Percentiles rank a stretch among this genome's conserved stretches.
These are phyloP conservation scores for Gloeopeniophorella convolvens DNA, from an alignment of 768 basidiomycete genomes.

Conservation along the genomic window DNA sequence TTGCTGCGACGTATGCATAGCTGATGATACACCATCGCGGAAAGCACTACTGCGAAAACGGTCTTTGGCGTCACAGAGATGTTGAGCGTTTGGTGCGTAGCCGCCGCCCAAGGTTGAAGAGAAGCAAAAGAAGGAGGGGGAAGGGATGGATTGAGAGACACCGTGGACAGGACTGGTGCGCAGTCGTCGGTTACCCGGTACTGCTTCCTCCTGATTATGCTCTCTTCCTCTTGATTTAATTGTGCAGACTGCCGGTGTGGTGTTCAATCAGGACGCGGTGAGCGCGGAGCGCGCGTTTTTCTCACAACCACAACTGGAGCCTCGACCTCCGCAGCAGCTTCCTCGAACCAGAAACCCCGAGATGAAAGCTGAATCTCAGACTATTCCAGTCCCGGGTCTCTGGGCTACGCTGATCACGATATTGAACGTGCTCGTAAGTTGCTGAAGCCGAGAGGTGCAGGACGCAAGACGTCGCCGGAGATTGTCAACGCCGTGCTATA, in stretches of 20 bases:
- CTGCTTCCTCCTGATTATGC: background rate
- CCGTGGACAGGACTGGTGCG: slow-evolving; percentile 72
- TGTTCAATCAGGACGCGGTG: slow-evolving; percentile 73
- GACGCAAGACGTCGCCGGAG: slow-evolving; percentile 65
- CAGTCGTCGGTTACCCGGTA: too few species aligned
- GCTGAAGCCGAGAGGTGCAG: slow-evolving; percentile 54
- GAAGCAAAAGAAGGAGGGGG: slow-evolving; percentile 75
- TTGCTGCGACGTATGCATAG: slow-evolving; percentile 95
- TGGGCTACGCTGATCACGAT: slow-evolving; percentile 78
- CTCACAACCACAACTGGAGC: slow-evolving; percentile 20
- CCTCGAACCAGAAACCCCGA: slow-evolving; percentile 28
- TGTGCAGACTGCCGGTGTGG: slow-evolving; percentile 66
- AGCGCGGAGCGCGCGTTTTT: slow-evolving; percentile 48
- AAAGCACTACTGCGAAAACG: slow-evolving; percentile 90
- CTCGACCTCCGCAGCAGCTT: slow-evolving; percentile 22
- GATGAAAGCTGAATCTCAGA: slow-evolving; percentile 66
- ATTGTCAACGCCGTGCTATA: slow-evolving; percentile 77
- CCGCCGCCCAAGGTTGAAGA: slow-evolving; percentile 90
- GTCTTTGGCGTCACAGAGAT: slow-evolving; percentile 89
- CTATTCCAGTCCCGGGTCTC: slow-evolving; percentile 81
- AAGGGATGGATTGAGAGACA: slow-evolving; percentile 86
- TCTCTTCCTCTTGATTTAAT: too few species aligned
- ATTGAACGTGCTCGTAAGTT: slow-evolving; percentile 53
- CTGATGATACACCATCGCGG: slow-evolving; percentile 91
- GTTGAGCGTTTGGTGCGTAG: slow-evolving; percentile 87